These are phyloP conservation scores for Harringtonia aguacate DNA, from an alignment of 2,329 filamentous ascomycete species.

Conservation along the genomic window DNA sequence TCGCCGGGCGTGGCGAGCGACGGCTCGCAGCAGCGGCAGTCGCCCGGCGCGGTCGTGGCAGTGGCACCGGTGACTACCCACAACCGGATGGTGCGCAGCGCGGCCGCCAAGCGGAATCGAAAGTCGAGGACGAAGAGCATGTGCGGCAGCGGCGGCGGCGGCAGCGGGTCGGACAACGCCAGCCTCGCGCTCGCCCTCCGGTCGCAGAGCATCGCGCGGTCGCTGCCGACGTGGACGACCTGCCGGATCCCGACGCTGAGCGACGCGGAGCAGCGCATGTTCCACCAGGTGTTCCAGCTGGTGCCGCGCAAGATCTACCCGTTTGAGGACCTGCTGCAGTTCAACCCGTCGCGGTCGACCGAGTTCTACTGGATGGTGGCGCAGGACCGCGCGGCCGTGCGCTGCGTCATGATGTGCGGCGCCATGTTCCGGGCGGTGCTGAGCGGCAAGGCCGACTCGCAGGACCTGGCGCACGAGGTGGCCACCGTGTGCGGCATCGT, in stretches of 20 bases:
- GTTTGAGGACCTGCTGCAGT: conserved; percentile 19
- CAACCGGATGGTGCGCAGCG: too few species aligned
- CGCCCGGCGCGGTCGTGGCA: too few species aligned
- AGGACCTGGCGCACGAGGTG: conserved; percentile 11
- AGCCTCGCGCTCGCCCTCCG: not conserved
- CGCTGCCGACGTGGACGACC: conserved; percentile 9
- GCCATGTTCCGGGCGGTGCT: conserved; percentile 16
- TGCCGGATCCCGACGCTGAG: conserved; percentile 12
- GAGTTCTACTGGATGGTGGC: conserved; percentile 17
- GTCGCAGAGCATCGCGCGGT: conserved; percentile 6
- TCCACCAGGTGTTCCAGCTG: conserved; percentile 17
- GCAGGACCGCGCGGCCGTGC: conserved; percentile 16
- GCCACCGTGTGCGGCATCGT: conserved; percentile 12
- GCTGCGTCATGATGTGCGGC: conserved; percentile 20
- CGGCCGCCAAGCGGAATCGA: not conserved
- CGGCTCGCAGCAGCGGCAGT: not conserved
- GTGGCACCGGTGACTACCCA: too few species aligned
- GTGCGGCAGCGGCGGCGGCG: not conserved
- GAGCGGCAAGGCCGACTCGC: conserved; percentile 10
- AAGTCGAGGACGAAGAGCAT: not conserved
- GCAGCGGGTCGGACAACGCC: not conserved
- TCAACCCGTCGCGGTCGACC: conserved; percentile 18
- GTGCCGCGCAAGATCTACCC: conserved; percentile 21
- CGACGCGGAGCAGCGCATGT: conserved; percentile 16
- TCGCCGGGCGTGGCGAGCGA: not conserved